Conservation (phyloP, 2,329 filamentous ascomycete genomes). For the Nakataea oryzae region DNA sequence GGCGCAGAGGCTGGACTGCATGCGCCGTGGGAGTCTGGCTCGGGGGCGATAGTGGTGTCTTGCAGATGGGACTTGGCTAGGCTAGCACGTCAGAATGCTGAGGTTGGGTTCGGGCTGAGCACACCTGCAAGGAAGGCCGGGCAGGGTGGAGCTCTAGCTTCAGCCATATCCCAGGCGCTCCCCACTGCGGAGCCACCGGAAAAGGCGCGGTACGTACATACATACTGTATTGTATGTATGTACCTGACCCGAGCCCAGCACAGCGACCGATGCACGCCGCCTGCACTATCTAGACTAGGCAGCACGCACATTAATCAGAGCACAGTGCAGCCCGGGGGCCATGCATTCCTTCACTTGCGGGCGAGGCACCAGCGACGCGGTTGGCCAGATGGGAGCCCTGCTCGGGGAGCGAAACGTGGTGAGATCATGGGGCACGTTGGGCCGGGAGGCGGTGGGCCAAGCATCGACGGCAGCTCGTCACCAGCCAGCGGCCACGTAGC, state of each 20-base stretch:
- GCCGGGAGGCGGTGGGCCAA: not conserved
- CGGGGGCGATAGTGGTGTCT: not conserved
- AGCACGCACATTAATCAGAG: not conserved
- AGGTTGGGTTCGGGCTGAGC: not conserved
- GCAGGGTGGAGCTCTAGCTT: not conserved
- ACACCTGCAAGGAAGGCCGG: not conserved
- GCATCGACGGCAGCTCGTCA: not conserved
- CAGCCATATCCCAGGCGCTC: not conserved
- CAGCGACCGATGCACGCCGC: too few relatives aligned
- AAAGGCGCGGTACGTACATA: not conserved
- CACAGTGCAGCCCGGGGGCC: too few relatives aligned
- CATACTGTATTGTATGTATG: too few relatives aligned
- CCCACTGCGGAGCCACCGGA: not conserved
- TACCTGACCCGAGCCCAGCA: too few relatives aligned
- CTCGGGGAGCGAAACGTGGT: not conserved
- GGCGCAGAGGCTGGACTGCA: not conserved
- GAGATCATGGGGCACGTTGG: not conserved
- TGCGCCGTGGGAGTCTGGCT: not conserved
- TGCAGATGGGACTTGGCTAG: too few relatives aligned
- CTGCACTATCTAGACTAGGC: too few relatives aligned
- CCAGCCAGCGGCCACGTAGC: not conserved
- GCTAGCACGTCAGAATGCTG: not conserved
- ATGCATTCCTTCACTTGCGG: not conserved
- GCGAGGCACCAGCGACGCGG: too few relatives aligned
- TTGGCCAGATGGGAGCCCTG: too few relatives aligned